These are phyloP conservation scores for Tetraselmis chui DNA, from an alignment of 139 green algal genomes.

Conservation along the genomic window DNA sequence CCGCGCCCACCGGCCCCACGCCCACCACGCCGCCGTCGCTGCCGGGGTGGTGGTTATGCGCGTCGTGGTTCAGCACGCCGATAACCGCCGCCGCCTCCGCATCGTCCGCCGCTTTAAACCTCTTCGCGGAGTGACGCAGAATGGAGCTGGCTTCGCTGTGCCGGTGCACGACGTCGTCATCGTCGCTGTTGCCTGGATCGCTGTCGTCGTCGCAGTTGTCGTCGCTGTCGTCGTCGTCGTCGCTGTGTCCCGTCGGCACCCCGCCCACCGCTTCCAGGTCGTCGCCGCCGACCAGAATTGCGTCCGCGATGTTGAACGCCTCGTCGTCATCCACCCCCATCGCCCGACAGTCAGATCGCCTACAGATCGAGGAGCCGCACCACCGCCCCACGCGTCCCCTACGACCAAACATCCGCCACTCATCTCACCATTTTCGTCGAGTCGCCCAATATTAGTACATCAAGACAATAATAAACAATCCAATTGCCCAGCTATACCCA, in stretches of 20 bases:
- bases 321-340: neutral
- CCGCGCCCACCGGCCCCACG: neutral
- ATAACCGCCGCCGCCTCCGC: neutral
- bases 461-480: too few species aligned
- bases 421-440: too few species aligned
- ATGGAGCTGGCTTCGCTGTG: neutral
- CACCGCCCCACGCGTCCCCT: too few species aligned
- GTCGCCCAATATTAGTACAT: too few species aligned
- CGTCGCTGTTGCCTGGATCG: neutral
- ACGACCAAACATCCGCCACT: too few species aligned
- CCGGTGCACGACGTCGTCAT: neutral
- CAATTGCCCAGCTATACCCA: too few species aligned
- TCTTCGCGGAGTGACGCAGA: neutral
- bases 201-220: neutral
- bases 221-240: neutral
- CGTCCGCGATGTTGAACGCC: neutral
- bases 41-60: neutral
- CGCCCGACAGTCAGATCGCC: too few species aligned
- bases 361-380: too few species aligned
- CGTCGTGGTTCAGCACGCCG: neutral
- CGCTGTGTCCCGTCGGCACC: neutral
- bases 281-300: neutral
- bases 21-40: neutral
- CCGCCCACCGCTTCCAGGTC: neutral
- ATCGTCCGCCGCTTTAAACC: neutral